phyloP scores from a whole-genome alignment of 169 alveolate species.

The Eimeria acervulina region DNA sequence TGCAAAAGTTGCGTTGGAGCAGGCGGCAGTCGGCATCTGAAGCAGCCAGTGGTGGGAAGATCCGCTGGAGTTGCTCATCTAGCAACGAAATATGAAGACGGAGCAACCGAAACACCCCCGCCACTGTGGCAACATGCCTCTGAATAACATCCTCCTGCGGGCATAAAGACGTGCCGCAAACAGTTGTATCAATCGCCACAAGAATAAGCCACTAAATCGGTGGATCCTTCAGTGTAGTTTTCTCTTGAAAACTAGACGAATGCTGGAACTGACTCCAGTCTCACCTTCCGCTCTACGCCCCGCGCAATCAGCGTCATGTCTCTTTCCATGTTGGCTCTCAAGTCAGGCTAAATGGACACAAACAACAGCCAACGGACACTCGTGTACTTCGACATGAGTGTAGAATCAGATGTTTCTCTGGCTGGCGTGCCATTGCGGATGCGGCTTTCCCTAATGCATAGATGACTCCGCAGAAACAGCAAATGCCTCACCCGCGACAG shows the following conservation, averaged over 20 bases:
- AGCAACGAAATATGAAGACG: slow-evolving; percentile 65
- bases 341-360: slow-evolving; percentile 79
- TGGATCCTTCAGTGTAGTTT: neutral
- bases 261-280: neutral
- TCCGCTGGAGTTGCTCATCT: slow-evolving; percentile 41
- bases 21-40: slow-evolving; percentile 50
- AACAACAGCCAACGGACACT: neutral
- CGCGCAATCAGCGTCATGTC: slow-evolving; percentile 82
- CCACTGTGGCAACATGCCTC: slow-evolving; percentile 56
- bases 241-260: neutral
- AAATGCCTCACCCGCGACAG: slow-evolving; percentile 14
- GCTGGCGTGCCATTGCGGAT: neutral
- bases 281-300: slow-evolving; percentile 79
- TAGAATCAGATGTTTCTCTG: neutral
- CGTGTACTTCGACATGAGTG: neutral
- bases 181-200: neutral
- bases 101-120: slow-evolving; percentile 22
- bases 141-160: slow-evolving; percentile 49
- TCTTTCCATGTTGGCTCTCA: slow-evolving; percentile 85
- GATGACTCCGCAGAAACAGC: neutral
- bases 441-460: neutral
- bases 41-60: slow-evolving; percentile 51
- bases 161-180: neutral
- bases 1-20: slow-evolving; percentile 33
- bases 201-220: neutral